Percentiles rank a stretch among this genome's conserved stretches.
phyloP scores from a whole-genome alignment of 495 filamentous ascomycete species.

The Penicillium soppii region DNA sequence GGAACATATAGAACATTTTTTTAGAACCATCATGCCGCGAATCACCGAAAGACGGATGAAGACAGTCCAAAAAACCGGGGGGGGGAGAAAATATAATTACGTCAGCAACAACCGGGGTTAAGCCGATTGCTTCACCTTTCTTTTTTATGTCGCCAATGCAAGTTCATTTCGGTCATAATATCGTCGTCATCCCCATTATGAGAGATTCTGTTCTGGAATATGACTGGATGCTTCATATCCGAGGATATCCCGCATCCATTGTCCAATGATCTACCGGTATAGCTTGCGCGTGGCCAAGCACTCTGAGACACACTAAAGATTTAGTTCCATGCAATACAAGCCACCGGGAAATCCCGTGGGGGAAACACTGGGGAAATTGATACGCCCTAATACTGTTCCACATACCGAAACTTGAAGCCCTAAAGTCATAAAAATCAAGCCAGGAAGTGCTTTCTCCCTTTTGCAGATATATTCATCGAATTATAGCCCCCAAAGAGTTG shows the following conservation, averaged over 20 bases:
- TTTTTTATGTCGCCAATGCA: too few species aligned
- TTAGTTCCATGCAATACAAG: conserved; percentile 5
- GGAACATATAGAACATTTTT: conserved; percentile 52
- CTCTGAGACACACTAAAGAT: not conserved
- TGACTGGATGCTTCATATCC: conserved; percentile 3
- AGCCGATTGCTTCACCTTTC: not conserved
- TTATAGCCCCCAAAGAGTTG: too few species aligned
- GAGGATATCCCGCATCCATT: conserved; percentile 8
- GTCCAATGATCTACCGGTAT: conserved; percentile 3
- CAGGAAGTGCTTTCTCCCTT: too few species aligned
- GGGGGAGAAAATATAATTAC: conserved; percentile 11
- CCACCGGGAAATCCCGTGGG: conserved; percentile 19
- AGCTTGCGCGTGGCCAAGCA: not conserved
- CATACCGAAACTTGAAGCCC: conserved; percentile 6
- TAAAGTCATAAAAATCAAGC: too few species aligned
- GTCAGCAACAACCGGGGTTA: conserved; percentile 15
- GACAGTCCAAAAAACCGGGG: not conserved
- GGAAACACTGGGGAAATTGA: too few species aligned
- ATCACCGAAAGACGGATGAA: not conserved
- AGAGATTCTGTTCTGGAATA: not conserved
- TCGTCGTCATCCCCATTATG: too few species aligned
- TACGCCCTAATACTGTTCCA: too few species aligned
- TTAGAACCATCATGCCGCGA: conserved; percentile 40
- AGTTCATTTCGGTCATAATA: too few species aligned
- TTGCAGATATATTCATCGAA: too few species aligned